A percentile compares a stretch with the other conserved stretches of the same genome.
Conservation (phyloP, 2,329 filamentous ascomycete species). For the Ustulina deusta region DNA sequence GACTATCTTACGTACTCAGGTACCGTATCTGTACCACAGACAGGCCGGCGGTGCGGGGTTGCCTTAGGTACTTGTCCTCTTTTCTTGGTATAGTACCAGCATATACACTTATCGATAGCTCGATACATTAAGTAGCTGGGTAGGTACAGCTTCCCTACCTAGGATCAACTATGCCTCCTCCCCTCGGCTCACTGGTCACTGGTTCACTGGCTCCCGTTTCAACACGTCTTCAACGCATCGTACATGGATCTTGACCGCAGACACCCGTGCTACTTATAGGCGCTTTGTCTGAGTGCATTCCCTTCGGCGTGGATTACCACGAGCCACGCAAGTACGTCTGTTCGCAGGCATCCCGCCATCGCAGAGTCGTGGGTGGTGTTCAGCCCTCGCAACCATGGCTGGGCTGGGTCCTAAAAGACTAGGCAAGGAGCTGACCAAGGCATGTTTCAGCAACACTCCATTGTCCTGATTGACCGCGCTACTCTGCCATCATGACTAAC, state of each 20-base stretch:
- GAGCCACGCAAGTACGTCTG: conserved; percentile 10
- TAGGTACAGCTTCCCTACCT: conserved; percentile 25
- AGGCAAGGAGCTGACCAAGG: conserved; percentile 70
- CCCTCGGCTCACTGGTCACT: conserved; percentile 12
- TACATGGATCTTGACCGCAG: conserved; percentile 35
- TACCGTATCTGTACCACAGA: not conserved
- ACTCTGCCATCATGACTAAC: conserved; percentile 9
- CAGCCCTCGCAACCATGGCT: conserved; percentile 48
- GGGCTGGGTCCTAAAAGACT: conserved; percentile 68
- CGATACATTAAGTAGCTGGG: not conserved
- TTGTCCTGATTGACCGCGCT: conserved; percentile 8
- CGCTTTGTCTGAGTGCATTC: conserved; percentile 22
- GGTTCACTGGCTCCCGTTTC: not conserved
- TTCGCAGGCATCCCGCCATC: conserved; percentile 15
- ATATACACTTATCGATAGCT: conserved; percentile 28
- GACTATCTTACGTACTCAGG: not conserved
- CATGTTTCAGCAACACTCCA: conserved; percentile 45
- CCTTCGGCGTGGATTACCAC: not conserved
- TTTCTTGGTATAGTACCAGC: not conserved
- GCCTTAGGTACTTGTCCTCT: conserved; percentile 3
- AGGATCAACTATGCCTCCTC: conserved; percentile 23
- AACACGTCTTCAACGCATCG: conserved; percentile 7
- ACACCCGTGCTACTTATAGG: conserved; percentile 32
- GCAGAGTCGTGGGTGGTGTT: conserved; percentile 17
- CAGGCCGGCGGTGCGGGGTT: conserved; percentile 1